Conservation (phyloP, 2,329 filamentous ascomycete genomes). For the Dryadomyces quercivorus region DNA sequence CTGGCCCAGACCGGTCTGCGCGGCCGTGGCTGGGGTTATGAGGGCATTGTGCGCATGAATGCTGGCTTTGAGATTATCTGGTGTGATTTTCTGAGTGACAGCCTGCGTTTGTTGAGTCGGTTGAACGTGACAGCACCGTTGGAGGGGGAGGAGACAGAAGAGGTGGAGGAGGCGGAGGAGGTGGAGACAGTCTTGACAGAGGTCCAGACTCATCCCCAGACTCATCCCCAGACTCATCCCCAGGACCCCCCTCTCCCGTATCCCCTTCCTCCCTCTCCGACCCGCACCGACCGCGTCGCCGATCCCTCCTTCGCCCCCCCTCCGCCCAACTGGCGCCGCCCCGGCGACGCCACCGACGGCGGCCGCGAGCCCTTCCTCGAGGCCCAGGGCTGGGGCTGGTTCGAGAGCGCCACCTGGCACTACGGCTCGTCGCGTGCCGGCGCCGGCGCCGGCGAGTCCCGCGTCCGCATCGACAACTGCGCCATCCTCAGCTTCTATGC, state of each 20-base stretch:
- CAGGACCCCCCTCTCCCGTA: conserved; percentile 17
- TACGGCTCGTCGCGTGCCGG: conserved; percentile 27
- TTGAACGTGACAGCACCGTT: conserved; percentile 34
- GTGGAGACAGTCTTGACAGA: neutral
- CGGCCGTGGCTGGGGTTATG: conserved; percentile 33
- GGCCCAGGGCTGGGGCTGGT: conserved; percentile 31
- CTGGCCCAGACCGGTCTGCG: conserved; percentile 25
- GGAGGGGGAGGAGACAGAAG: conserved; percentile 11
- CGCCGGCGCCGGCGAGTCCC: conserved; percentile 27
- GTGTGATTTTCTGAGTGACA: conserved; percentile 34
- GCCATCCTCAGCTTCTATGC: conserved; percentile 34
- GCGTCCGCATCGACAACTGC: conserved; percentile 27
- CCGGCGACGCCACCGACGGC: conserved; percentile 1
- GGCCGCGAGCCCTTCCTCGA: conserved; percentile 26
- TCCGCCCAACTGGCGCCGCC: conserved; percentile 24
- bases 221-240: too few relatives aligned
- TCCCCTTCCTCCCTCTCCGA: conserved; percentile 24
- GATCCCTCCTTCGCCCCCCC: conserved; percentile 21
- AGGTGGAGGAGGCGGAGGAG: neutral
- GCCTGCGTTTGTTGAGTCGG: conserved; percentile 27
- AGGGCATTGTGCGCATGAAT: conserved; percentile 39
- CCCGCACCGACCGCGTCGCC: conserved; percentile 21
- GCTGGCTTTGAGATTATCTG: conserved; percentile 40
- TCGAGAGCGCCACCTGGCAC: conserved; percentile 28
- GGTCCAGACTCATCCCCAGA: too few relatives aligned